These are phyloP conservation scores for Asterella californica DNA, from an alignment of 225 moss, liverwort and hornwort genomes.

Conservation along the genomic window DNA sequence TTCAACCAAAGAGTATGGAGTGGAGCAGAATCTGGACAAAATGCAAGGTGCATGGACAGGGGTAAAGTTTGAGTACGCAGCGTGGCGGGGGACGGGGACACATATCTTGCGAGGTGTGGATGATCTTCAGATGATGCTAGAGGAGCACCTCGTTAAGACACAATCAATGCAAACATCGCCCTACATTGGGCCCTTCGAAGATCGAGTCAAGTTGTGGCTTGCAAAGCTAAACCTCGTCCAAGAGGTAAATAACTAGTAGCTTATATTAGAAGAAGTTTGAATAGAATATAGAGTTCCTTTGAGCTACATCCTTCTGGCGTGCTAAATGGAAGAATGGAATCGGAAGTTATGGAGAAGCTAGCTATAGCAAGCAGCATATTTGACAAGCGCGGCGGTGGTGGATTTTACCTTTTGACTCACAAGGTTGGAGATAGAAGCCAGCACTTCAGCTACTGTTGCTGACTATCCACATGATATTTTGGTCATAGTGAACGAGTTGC, in stretches of 20 bases:
- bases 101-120: slow-evolving; percentile 58
- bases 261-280: neutral
- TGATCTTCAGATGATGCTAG: slow-evolving; percentile 70
- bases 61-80: slow-evolving; percentile 56
- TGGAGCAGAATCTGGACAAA: slow-evolving; percentile 65
- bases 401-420: neutral
- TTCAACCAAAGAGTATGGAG: slow-evolving; percentile 67
- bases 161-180: slow-evolving; percentile 74
- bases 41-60: slow-evolving; percentile 65
- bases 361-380: neutral
- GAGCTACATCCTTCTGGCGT: neutral
- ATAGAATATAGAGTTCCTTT: neutral
- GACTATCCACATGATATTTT: no score
- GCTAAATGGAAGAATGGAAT: no score
- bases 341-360: neutral
- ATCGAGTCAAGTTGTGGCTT: slow-evolving; percentile 69
- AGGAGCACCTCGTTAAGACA: slow-evolving; percentile 72
- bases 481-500: neutral
- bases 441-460: no score
- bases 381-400: neutral
- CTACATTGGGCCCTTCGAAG: slow-evolving; percentile 73
- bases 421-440: no score
- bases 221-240: slow-evolving; percentile 63
- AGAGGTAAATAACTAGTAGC: slow-evolving; percentile 37
- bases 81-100: slow-evolving; percentile 58